These are phyloP conservation scores for Cladophialophora psammophila DNA, from an alignment of 2,329 filamentous ascomycete species.

Conservation along the genomic window DNA sequence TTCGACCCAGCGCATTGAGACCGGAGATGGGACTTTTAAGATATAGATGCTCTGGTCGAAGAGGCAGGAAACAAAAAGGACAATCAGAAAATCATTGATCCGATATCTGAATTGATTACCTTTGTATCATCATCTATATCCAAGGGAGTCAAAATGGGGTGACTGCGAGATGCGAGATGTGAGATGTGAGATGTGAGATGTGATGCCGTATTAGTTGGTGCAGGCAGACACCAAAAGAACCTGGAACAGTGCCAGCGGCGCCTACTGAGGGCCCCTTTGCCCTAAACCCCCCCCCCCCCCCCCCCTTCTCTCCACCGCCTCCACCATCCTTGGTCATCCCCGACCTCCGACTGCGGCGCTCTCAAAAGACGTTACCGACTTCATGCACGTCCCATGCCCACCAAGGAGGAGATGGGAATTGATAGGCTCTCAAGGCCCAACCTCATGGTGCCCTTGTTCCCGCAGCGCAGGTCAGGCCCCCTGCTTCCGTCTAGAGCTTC, in stretches of 20 bases:
- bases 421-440: background rate
- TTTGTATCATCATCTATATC: background rate
- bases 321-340: background rate
- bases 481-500: background rate
- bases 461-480: background rate
- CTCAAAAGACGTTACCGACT: constrained; percentile 3
- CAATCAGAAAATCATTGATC: background rate
- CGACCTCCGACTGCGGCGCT: background rate
- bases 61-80: background rate
- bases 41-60: background rate
- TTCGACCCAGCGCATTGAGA: constrained; percentile 7
- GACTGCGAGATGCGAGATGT: constrained; percentile 2
- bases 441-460: background rate
- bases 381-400: background rate
- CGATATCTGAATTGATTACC: background rate
- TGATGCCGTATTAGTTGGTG: background rate
- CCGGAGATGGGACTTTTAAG: background rate
- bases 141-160: background rate
- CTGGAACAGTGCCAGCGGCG: constrained; percentile 1
- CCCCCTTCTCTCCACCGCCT: no score
- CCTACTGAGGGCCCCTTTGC: background rate
- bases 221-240: constrained; percentile 21
- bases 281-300: no score
- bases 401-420: background rate
- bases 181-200: constrained; percentile 3